These are phyloP conservation scores for Gaertneriomyces semiglobifer DNA, from an alignment of 192 early-diverging fungal genomes.

Conservation along the genomic window DNA sequence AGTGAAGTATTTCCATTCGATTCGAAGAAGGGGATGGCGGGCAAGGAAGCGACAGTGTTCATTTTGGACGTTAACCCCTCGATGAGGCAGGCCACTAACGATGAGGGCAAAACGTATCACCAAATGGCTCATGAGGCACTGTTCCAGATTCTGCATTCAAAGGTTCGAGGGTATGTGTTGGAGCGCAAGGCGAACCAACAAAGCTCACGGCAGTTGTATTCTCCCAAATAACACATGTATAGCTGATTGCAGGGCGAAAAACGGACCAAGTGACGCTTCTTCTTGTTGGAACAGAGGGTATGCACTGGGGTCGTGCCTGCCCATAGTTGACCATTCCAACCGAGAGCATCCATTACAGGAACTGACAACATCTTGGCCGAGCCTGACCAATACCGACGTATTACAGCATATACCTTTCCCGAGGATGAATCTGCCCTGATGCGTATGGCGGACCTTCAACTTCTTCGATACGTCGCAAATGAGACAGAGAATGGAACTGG, in stretches of 20 bases:
- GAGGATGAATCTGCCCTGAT: constrained; percentile 20
- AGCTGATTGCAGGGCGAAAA: constrained; percentile 67
- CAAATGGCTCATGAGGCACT: constrained; percentile 26
- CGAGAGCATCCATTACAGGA: constrained; percentile 29
- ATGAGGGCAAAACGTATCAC: constrained; percentile 26
- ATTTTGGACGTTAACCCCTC: constrained; percentile 47
- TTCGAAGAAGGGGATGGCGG: constrained; percentile 30
- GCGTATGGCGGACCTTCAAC: constrained; percentile 41
- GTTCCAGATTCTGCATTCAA: constrained; percentile 36
- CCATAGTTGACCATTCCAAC: no score
- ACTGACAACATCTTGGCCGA: constrained; percentile 53
- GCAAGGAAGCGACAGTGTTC: constrained; percentile 50
- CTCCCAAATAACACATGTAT: neutral
- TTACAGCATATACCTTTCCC: constrained; percentile 27
- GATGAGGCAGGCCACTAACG: constrained; percentile 39
- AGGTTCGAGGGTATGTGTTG: constrained; percentile 18
- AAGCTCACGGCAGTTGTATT: neutral
- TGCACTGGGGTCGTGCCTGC: no score
- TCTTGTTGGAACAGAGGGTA: constrained; percentile 58
- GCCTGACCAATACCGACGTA: constrained; percentile 38
- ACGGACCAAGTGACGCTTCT: constrained; percentile 59
- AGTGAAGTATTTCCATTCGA: no score
- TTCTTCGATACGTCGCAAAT: constrained; percentile 48
- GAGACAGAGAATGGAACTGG: constrained; percentile 38
- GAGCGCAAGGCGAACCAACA: neutral